These are phyloP conservation scores for Neopestalotiopsis sp. DNA, from an alignment of 2,329 filamentous ascomycete species.

Conservation along the genomic window DNA sequence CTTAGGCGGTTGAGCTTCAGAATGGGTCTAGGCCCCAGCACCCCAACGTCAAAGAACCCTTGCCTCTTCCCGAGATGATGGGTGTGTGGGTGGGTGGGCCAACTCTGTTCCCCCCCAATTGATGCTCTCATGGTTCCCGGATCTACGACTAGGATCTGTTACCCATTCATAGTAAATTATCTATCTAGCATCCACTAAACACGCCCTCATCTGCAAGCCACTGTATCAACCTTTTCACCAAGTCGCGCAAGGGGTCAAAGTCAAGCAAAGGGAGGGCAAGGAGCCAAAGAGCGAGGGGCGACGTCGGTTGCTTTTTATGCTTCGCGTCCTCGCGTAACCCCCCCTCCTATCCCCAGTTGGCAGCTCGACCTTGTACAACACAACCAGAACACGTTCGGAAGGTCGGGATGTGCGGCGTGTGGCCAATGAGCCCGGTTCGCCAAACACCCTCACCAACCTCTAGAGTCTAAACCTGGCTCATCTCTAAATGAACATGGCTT, in stretches of 20 bases:
- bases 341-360: background rate
- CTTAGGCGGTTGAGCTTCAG: background rate
- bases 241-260: background rate
- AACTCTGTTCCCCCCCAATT: background rate
- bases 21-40: background rate
- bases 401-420: background rate
- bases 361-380: background rate
- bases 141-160: background rate
- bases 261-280: background rate
- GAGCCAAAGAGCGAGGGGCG: no score
- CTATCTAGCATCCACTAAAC: no score
- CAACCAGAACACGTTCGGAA: background rate
- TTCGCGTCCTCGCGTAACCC: background rate
- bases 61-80: background rate
- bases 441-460: background rate
- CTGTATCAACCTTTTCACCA: background rate
- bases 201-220: no score
- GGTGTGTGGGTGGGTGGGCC: background rate
- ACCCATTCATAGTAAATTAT: no score
- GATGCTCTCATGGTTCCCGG: constrained; percentile 1
- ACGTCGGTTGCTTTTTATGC: background rate
- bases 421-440: background rate
- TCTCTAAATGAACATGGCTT: background rate
- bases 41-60: background rate
- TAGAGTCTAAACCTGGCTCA: background rate